Evolutionary conservation across 345 rosid genomes (phyloP).

Genomic region (Melastoma malabathricum): DNA sequence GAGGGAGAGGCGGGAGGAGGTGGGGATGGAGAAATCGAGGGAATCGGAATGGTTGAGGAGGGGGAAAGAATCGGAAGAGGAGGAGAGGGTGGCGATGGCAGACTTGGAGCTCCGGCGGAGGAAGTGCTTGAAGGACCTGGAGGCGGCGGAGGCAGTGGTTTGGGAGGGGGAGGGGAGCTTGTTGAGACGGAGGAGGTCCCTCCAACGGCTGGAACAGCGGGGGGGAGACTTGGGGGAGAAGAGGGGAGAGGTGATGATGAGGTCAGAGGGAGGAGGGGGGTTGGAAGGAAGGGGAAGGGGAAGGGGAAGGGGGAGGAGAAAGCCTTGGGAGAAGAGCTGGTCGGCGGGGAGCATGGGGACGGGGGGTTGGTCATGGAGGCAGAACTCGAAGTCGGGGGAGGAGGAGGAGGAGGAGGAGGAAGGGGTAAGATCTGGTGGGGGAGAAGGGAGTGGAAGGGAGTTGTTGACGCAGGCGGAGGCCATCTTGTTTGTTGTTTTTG

Average conservation of each 20-base stretch:
- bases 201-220: conserved; percentile 89
- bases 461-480: conserved; percentile 84
- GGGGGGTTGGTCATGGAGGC: conserved; percentile 45
- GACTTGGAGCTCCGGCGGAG: conserved; percentile 58
- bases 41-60: conserved; percentile 41
- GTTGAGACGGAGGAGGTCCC: conserved; percentile 67
- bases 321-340: conserved; percentile 80
- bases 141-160: not conserved
- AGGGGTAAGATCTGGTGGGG: conserved; percentile 10
- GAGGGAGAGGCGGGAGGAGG: conserved; percentile 74
- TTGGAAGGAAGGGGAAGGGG: conserved; percentile 3
- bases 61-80: conserved; percentile 36
- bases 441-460: conserved; percentile 41
- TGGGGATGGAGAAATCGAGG: conserved; percentile 49
- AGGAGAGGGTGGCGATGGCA: not conserved
- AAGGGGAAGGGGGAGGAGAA: conserved; percentile 56
- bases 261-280: no score
- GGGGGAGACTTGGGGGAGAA: conserved; percentile 78
- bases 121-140: conserved; percentile 52
- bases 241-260: conserved; percentile 21
- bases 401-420: conserved; percentile 22
- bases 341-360: conserved; percentile 85
- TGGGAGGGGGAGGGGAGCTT: conserved; percentile 26
- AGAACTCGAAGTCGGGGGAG: conserved; percentile 70
- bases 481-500: conserved; percentile 25